Conservation (phyloP, 2,329 filamentous ascomycete genomes). For the Hymenoscyphus repandus region DNA sequence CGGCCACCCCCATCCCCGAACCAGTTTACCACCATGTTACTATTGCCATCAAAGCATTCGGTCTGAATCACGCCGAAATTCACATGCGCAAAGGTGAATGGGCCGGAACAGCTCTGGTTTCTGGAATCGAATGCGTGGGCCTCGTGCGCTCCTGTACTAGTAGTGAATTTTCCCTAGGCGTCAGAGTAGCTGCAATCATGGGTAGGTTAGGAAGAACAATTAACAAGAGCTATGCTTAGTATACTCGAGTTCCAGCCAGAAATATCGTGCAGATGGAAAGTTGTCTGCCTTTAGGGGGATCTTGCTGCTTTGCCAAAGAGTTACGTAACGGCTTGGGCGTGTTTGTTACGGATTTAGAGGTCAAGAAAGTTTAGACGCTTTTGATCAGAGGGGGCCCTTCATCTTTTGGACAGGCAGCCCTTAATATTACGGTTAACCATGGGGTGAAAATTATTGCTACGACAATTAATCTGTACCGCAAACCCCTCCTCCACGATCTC, state of each 20-base stretch:
- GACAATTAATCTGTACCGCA: constrained; percentile 10
- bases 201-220: constrained; percentile 21
- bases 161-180: constrained; percentile 14
- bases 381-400: constrained; percentile 6
- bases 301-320: constrained; percentile 21
- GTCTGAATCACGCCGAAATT: constrained; percentile 32
- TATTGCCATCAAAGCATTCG: constrained; percentile 37
- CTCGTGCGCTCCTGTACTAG: constrained; percentile 17
- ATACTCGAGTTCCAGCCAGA: constrained; percentile 12
- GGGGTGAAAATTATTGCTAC: constrained; percentile 18
- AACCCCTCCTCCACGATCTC: constrained; percentile 1
- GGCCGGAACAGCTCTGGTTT: constrained; percentile 13
- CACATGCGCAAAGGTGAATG: constrained; percentile 13
- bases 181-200: constrained; percentile 20
- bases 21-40: constrained; percentile 34
- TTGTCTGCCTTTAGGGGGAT: constrained; percentile 17
- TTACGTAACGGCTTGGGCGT: constrained; percentile 22
- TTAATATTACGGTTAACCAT: constrained; percentile 3
- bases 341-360: constrained; percentile 20
- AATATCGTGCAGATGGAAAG: constrained; percentile 15
- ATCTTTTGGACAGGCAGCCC: constrained; percentile 2
- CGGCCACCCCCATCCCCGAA: constrained; percentile 38
- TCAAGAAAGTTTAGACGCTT: constrained; percentile 15
- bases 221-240: constrained; percentile 24
- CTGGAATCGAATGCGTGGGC: constrained; percentile 25